Evolutionary conservation across 345 rosid genomes (phyloP), one percentile per base, ranked within the genome.

Genomic region (Cardamine resedifolia): DNA sequence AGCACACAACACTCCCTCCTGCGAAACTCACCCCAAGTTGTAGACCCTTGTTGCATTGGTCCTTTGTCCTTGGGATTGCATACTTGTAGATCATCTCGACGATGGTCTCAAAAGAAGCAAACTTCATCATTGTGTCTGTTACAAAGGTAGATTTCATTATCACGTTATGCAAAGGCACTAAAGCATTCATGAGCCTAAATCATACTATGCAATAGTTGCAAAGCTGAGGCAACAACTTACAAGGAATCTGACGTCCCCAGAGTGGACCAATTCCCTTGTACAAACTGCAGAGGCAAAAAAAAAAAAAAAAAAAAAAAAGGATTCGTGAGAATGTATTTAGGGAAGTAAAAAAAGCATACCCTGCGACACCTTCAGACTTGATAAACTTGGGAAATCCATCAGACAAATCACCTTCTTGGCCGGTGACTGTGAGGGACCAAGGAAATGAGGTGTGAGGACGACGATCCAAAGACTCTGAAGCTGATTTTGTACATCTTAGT

Each of bases 191-290:
- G 58, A 21, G 28, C 19, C 28, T 6, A 20, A 43, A 56, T 10
- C 67, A 45, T 34, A 33, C 5, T 15, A 58, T 10, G 86, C 79
- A 27, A 58, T n/a, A 36, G 27, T 19, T 31, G 33, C 16, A 21
- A 73, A 4, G 31, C 18, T 27, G 11, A 48, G 16, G 14, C 1
- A 41, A 58, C 14, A 51, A 82, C 96, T 87, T 82, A 91, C 98
- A 95, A 76, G 99, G 99, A 79, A 91, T 95, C 77, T 95, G 99
- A 69, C 99, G 97, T 50, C 96, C 99, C 96, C 96, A 95, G 10
- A 95, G 93, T 43, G 99, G 97, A 78, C 81, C 97, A 50, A 95
- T 27, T n/a, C 96, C 99, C 80, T 91, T 95, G 80, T 95, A 91
- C 85, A 95, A 80, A 60, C 97, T 95, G 87, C 64, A 2, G 31